Conservation (phyloP, 805 yeast species). For the Wickerhamiella kazuoi region DNA sequence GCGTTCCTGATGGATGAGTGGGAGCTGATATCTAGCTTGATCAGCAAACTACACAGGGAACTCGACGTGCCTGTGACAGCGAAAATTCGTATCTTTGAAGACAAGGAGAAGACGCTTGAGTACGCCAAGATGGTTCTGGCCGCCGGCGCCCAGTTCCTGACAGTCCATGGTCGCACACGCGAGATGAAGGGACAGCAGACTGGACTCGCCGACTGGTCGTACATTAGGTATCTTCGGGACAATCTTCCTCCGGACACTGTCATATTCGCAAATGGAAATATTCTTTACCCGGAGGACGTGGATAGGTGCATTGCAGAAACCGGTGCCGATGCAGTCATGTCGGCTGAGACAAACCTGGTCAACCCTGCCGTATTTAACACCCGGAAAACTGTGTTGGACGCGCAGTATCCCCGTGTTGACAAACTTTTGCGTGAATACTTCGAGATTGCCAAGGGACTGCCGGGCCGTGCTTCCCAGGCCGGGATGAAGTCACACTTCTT, state of each 20-base stretch:
- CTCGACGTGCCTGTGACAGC: conserved; percentile 84
- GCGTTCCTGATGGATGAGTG: conserved; percentile 95
- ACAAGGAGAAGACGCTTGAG: conserved; percentile 59
- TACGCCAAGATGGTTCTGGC: conserved; percentile 77
- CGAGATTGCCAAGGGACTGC: conserved; percentile 49
- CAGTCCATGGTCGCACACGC: conserved; percentile 89
- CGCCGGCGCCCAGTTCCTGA: conserved; percentile 91
- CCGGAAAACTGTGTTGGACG: conserved; percentile 25
- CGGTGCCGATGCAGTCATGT: conserved; percentile 82
- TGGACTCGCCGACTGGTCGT: conserved; percentile 87
- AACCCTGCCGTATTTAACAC: conserved; percentile 75
- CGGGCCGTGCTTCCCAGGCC: conserved; percentile 55
- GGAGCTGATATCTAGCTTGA: conserved; percentile 59
- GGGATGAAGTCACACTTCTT: conserved; percentile 90
- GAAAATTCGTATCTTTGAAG: conserved; percentile 78
- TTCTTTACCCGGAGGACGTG: conserved; percentile 76
- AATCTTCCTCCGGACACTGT: conserved; percentile 70
- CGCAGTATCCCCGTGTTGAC: conserved; percentile 74
- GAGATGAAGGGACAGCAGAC: conserved; percentile 97
- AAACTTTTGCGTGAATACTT: conserved; percentile 67
- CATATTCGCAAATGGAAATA: conserved; percentile 85
- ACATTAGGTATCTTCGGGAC: conserved; percentile 56
- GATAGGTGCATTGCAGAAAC: conserved; percentile 46
- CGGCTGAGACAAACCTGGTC: conserved; percentile 87
- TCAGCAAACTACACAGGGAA: conserved; percentile 54